Conservation (phyloP, 2,329 filamentous ascomycete species). For the Scedosporium boydii region DNA sequence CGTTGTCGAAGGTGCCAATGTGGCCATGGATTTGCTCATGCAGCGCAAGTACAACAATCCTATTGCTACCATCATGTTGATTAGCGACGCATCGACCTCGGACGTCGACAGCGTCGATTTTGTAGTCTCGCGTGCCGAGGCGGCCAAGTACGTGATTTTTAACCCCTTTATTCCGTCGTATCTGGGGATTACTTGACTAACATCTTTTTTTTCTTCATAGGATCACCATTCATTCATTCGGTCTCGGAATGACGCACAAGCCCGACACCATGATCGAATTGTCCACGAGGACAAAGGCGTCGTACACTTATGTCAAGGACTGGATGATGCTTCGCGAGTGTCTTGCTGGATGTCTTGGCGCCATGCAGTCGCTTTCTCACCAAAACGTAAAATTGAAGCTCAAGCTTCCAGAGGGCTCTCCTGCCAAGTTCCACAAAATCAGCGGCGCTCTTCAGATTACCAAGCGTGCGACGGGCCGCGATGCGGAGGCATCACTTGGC, state of each 20-base stretch:
- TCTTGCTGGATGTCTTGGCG: slow-evolving; percentile 82
- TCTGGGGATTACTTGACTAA: neutral
- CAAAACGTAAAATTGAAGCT: slow-evolving; percentile 97
- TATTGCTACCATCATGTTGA: slow-evolving; percentile 88
- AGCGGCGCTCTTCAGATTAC: slow-evolving; percentile 93
- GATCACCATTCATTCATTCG: slow-evolving; percentile 94
- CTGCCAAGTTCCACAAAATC: slow-evolving; percentile 97
- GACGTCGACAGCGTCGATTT: slow-evolving; percentile 96
- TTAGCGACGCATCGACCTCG: slow-evolving; percentile 92
- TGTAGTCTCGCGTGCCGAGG: slow-evolving; percentile 90
- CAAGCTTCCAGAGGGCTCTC: slow-evolving; percentile 87
- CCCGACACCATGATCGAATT: slow-evolving; percentile 98
- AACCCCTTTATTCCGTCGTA: slow-evolving; percentile 2
- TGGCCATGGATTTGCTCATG: slow-evolving; percentile 98
- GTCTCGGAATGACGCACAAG: slow-evolving; percentile 92
- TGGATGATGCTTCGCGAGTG: slow-evolving; percentile 99
- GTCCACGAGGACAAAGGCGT: slow-evolving; percentile 89
- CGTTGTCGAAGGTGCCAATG: slow-evolving; percentile 93
- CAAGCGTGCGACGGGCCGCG: slow-evolving; percentile 86
- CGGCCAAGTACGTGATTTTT: slow-evolving; percentile 65
- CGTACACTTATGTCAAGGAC: slow-evolving; percentile 97
- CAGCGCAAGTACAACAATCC: slow-evolving; percentile 94
- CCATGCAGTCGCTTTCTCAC: slow-evolving; percentile 90
- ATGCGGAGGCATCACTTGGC: slow-evolving; percentile 85
- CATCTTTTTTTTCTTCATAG: slow-evolving; percentile 25